phyloP scores from a whole-genome alignment of 83 land plant species.

The Picea engelmannii region DNA sequence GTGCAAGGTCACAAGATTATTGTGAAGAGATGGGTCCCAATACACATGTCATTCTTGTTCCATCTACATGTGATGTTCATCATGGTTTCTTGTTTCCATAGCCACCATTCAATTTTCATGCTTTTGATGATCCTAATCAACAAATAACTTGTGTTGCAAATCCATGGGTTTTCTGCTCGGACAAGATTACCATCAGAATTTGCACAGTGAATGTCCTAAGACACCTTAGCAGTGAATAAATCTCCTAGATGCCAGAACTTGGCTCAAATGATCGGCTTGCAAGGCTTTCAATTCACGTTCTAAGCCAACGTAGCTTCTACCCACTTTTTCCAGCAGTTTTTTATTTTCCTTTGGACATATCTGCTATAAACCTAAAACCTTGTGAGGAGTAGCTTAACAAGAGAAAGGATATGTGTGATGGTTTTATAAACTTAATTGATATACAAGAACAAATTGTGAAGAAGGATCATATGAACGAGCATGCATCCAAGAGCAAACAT shows the following conservation, averaged over 20 bases:
- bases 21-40: slow-evolving; percentile 71
- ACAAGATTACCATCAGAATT: slow-evolving; percentile 79
- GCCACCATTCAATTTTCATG: slow-evolving; percentile 63
- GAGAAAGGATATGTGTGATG: too few species aligned
- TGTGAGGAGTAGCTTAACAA: too few species aligned
- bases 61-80: slow-evolving; percentile 88
- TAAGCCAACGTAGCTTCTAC: slow-evolving; percentile 86
- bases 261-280: slow-evolving; percentile 58
- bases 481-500: too few species aligned
- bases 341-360: slow-evolving; percentile 74
- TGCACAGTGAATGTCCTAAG: slow-evolving; percentile 77
- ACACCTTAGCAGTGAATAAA: slow-evolving; percentile 86
- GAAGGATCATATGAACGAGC: too few species aligned
- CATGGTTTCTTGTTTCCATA: slow-evolving; percentile 96
- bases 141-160: slow-evolving; percentile 80
- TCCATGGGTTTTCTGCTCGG: slow-evolving; percentile 64
- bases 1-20: slow-evolving; percentile 58
- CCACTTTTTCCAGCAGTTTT: slow-evolving; percentile 85
- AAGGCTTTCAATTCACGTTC: slow-evolving; percentile 74
- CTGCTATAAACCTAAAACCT: slow-evolving; percentile 30
- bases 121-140: slow-evolving; percentile 49
- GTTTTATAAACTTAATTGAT: too few species aligned
- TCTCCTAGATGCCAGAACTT: slow-evolving; percentile 55
- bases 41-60: slow-evolving; percentile 74
- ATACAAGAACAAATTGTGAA: too few species aligned